phyloP scores from a whole-genome alignment of 176 grass and related monocot genomes.

The Oryza nivara region DNA sequence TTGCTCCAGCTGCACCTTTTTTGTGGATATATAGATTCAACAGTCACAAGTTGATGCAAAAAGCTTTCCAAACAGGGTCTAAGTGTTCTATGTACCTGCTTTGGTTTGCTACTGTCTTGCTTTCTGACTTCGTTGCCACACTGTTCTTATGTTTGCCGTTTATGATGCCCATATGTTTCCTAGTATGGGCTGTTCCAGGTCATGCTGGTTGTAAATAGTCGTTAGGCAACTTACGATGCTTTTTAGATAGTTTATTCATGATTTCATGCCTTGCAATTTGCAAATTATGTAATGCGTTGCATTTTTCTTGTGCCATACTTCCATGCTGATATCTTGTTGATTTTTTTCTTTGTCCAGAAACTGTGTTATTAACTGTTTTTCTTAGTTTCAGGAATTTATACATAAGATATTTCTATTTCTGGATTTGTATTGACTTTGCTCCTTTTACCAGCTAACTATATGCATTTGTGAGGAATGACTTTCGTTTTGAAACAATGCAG shows the following conservation, averaged over 20 bases:
- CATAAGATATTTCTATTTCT: neutral
- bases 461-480: conserved; percentile 11
- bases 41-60: neutral
- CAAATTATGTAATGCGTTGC: neutral
- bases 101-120: neutral
- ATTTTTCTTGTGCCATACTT: neutral
- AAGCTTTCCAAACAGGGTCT: neutral
- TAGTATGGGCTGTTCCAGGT: neutral
- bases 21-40: neutral
- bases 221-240: neutral
- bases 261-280: neutral
- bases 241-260: neutral
- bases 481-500: conserved; percentile 18
- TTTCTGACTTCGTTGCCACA: neutral
- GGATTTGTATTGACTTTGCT: neutral
- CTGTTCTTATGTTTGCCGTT: neutral
- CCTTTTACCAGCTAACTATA: neutral
- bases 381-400: neutral
- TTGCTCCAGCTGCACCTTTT: neutral
- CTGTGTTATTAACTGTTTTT: neutral
- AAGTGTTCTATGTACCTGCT: neutral
- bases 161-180: neutral
- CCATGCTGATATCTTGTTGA: neutral
- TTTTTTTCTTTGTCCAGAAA: neutral
- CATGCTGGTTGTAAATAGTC: neutral